These are phyloP conservation scores for Rutidosis leptorrhynchoides DNA, from an alignment of 129 eudicot species.

Conservation along the genomic window DNA sequence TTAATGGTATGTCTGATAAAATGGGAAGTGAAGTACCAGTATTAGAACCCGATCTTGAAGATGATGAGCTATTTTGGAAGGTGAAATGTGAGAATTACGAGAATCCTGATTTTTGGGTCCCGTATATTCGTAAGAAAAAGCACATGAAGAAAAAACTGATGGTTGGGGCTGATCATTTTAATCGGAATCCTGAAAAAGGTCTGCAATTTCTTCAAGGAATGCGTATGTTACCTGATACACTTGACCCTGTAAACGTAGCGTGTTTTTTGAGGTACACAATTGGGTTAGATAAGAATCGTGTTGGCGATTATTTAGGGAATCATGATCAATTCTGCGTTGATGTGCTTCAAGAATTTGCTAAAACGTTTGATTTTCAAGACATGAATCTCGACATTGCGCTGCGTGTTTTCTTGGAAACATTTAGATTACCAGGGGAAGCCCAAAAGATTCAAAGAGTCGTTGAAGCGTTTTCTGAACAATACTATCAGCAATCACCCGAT, in stretches of 20 bases:
- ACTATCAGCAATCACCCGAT: conserved; percentile 54
- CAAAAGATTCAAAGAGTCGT: conserved; percentile 78
- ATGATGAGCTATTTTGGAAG: conserved; percentile 57
- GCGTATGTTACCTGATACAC: conserved; percentile 47
- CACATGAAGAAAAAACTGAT: conserved; percentile 52
- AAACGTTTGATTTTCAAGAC: conserved; percentile 62
- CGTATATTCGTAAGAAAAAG: conserved; percentile 53
- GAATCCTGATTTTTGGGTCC: conserved; percentile 58
- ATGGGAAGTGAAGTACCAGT: conserved; percentile 40
- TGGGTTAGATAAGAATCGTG: conserved; percentile 63
- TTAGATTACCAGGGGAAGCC: conserved; percentile 75
- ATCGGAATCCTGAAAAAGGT: conserved; percentile 69
- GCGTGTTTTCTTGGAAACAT: conserved; percentile 67
- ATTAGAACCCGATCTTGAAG: conserved; percentile 33
- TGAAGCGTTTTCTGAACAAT: conserved; percentile 70
- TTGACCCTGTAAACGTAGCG: conserved; percentile 63
- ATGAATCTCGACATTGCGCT: conserved; percentile 75
- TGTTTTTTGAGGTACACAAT: conserved; percentile 54
- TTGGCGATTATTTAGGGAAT: conserved; percentile 70
- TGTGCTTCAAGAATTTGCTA: conserved; percentile 70
- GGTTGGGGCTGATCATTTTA: conserved; percentile 71
- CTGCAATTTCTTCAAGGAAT: conserved; percentile 60
- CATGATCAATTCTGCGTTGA: conserved; percentile 65
- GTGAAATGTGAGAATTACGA: conserved; percentile 45
- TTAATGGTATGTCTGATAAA: conserved; percentile 63